Evolutionary conservation across 1,284 basidiomycete genomes (phyloP), one percentile per base, ranked within the genome.

Genomic region (Xerocomus minutiporus): DNA sequence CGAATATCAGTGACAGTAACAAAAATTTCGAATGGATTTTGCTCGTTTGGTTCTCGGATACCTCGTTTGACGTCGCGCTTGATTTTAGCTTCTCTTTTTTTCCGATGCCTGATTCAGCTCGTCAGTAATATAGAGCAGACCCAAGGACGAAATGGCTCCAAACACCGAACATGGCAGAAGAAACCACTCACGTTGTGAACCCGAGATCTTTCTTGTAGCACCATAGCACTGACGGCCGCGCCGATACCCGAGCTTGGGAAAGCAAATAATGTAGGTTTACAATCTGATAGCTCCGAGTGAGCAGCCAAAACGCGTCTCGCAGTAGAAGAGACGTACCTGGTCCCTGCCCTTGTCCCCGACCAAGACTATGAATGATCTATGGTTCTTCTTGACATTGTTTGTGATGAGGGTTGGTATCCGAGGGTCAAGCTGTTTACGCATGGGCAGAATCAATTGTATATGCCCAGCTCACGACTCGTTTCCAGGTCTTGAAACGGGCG

Each of bases 1-100:
- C 96, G 87, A 55, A 99, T 98, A 69, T 99, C 96, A 8, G 97
- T 99, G n/a, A 98, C 93, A 3, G 92, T 91, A 25, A 99, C 88
- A 66, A 99, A 99, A 51, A 99, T 91, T 75, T 99, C 97, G 66
- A 99, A 99, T 1, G 97, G 96, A 68, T 93, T 86, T 68, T 96
- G 93, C 54, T 98, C 93, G 66, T 96, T 96, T 25, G 91, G 86
- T 64, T 99, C 96, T 23, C 96, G 81, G 45, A 95, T 83, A 7
- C 96, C 95, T 28, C 93, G 83, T 73, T 97, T 97, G 38, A 96
- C 86, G 67, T 97, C 93, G 54, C 91, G 78, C 72, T 96, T 97
- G 63, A 97, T 93, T 73, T 94, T 97, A 36, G 88, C 88, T 71
- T 97, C 94, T 44, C 93, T 81, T 73, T 98, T 98, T 77, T 97